phyloP scores from a whole-genome alignment of 2,329 filamentous ascomycete species.

The Sphaerulina musiva region DNA sequence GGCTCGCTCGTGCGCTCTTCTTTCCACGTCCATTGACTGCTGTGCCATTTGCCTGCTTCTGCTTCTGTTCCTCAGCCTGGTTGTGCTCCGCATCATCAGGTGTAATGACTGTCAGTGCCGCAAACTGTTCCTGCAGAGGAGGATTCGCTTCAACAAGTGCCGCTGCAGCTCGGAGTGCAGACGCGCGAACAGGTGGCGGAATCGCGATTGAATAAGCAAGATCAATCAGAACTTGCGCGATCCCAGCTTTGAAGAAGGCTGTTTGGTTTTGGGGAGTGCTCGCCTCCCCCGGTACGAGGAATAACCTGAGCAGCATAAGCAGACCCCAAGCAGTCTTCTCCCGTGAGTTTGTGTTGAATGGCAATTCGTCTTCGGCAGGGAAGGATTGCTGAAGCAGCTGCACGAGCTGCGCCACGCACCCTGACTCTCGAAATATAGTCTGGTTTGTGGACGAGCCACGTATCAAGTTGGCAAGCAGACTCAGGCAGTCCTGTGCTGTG shows the following conservation, averaged over 20 bases:
- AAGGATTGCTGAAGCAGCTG: constrained; percentile 54
- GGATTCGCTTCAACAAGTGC: constrained; percentile 80
- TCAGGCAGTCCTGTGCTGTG: constrained; percentile 86
- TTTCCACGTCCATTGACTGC: constrained; percentile 23
- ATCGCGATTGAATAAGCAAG: constrained; percentile 71
- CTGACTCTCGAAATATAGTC: constrained; percentile 85
- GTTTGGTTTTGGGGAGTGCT: constrained; percentile 77
- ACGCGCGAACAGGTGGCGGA: constrained; percentile 71
- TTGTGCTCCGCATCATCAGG: constrained; percentile 17
- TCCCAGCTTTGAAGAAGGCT: constrained; percentile 75
- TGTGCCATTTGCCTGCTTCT: constrained; percentile 25
- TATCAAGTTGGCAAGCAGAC: constrained; percentile 81
- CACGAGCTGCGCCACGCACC: constrained; percentile 66
- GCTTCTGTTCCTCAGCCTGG: constrained; percentile 17
- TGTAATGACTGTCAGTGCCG: constrained; percentile 65
- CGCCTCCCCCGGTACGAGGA: constrained; percentile 71
- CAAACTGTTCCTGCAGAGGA: constrained; percentile 78
- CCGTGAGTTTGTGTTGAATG: constrained; percentile 49
- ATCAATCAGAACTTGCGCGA: constrained; percentile 72
- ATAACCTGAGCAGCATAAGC: constrained; percentile 76
- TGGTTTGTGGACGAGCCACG: constrained; percentile 87
- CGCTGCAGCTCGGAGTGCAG: constrained; percentile 78
- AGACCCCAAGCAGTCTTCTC: constrained; percentile 91
- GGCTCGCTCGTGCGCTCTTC: constrained; percentile 25
- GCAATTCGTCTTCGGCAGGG: constrained; percentile 38